Percentiles rank a stretch among this genome's conserved stretches.
phyloP scores from a whole-genome alignment of 1,139 yeast species.

The Lodderomyces elongisporus region DNA sequence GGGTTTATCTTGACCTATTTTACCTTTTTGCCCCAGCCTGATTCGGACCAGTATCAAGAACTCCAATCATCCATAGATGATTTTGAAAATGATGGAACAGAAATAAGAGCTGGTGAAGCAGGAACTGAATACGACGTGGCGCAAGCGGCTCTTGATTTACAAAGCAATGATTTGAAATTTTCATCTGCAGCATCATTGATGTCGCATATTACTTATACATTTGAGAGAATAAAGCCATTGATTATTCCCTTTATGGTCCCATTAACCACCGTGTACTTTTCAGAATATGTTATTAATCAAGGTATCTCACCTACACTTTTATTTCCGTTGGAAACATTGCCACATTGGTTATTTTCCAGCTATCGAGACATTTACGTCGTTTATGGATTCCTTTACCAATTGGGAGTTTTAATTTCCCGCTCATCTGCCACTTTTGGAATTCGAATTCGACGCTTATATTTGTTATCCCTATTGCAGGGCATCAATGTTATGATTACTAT shows the following conservation, averaged over 20 bases:
- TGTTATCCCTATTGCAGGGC: constrained; percentile 65
- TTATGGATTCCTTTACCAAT: constrained; percentile 86
- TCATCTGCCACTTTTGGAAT: constrained; percentile 68
- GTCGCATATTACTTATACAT: constrained; percentile 25
- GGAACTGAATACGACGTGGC: constrained; percentile 1
- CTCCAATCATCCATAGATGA: constrained; percentile 8
- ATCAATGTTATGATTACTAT: constrained; percentile 56
- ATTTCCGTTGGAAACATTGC: constrained; percentile 66
- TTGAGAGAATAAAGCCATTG: constrained; percentile 44
- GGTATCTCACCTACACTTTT: constrained; percentile 85
- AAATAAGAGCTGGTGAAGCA: constrained; percentile 8
- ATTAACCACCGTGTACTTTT: constrained; percentile 71
- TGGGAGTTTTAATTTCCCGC: constrained; percentile 88
- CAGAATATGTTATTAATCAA: constrained; percentile 87
- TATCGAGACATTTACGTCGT: constrained; percentile 88
- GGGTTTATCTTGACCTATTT: constrained; percentile 31
- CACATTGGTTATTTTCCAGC: constrained; percentile 50
- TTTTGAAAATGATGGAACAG: constrained; percentile 1
- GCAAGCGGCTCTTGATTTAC: neutral
- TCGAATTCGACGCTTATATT: constrained; percentile 53
- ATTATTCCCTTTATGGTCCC: constrained; percentile 78
- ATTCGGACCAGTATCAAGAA: too few species aligned
- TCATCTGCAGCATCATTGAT: neutral
- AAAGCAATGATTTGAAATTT: neutral
- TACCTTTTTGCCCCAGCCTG: constrained; percentile 22